A percentile compares a stretch with the other conserved stretches of the same genome.
phyloP scores from a whole-genome alignment of 352 stramenopile species.

The Phytophthora cryptogea region DNA sequence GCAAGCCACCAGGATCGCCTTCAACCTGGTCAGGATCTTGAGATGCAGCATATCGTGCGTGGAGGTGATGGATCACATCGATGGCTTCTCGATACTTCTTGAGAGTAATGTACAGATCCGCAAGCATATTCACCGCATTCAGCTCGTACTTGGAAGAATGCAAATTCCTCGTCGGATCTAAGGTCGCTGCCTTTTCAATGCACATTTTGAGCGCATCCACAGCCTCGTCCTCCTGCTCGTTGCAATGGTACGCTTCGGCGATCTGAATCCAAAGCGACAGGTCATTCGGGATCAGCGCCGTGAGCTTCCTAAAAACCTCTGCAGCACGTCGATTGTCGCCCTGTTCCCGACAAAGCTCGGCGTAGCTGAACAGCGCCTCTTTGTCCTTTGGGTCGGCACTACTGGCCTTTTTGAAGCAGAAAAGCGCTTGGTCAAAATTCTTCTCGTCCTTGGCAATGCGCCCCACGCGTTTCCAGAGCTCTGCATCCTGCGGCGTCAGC shows the following conservation, averaged over 20 bases:
- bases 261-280: conserved; percentile 88
- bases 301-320: conserved; percentile 84
- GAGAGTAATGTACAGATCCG: conserved; percentile 85
- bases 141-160: conserved; percentile 82
- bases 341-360: conserved; percentile 77
- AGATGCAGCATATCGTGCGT: conserved; percentile 64
- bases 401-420: conserved; percentile 87
- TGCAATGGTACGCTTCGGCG: conserved; percentile 86
- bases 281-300: conserved; percentile 67
- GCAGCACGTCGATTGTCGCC: conserved; percentile 80
- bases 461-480: conserved; percentile 86
- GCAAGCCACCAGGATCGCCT: conserved; percentile 64
- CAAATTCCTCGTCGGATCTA: conserved; percentile 58
- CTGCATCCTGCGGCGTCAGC: conserved; percentile 76
- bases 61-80: conserved; percentile 76
- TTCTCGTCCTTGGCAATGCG: conserved; percentile 87
- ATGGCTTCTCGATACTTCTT: conserved; percentile 86
- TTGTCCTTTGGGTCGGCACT: conserved; percentile 82
- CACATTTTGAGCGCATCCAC: conserved; percentile 86
- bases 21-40: conserved; percentile 67
- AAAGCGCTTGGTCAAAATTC: conserved; percentile 84
- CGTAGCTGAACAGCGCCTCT: conserved; percentile 82
- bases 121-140: conserved; percentile 89
- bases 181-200: conserved; percentile 73
- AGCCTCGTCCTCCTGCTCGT: conserved; percentile 85